phyloP scores from a whole-genome alignment of 345 rosid species.

The Camelina neglecta region DNA sequence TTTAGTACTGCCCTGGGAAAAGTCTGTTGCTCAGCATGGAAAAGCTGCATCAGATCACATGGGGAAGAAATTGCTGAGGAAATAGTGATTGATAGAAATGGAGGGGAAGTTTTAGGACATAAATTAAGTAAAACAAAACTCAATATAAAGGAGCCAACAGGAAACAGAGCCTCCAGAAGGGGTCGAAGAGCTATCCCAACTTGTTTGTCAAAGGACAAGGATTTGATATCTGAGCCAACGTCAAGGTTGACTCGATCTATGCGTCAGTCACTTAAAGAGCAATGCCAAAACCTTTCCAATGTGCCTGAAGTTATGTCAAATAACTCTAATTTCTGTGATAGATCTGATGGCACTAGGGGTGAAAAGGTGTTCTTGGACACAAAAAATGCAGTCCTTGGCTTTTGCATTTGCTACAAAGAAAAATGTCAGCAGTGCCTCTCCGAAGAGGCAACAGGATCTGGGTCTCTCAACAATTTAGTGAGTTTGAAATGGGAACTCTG shows the following conservation, averaged over 20 bases:
- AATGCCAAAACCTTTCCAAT: slow-evolving; percentile 45
- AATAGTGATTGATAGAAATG: slow-evolving; percentile 21
- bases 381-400: slow-evolving; percentile 40
- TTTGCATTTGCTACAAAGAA: slow-evolving; percentile 65
- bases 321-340: slow-evolving; percentile 33
- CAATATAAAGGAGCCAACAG: slow-evolving; percentile 40
- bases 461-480: slow-evolving; percentile 51
- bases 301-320: slow-evolving; percentile 41
- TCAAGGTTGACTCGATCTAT: slow-evolving; percentile 81
- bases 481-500: slow-evolving; percentile 69
- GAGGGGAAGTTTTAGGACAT: slow-evolving; percentile 22
- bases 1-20: slow-evolving; percentile 67
- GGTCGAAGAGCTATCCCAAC: slow-evolving; percentile 51
- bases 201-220: slow-evolving; percentile 51
- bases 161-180: slow-evolving; percentile 51
- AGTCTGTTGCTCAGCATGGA: slow-evolving; percentile 64
- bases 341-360: slow-evolving; percentile 35
- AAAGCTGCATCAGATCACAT: slow-evolving; percentile 51
- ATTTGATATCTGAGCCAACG: slow-evolving; percentile 46
- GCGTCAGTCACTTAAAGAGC: slow-evolving; percentile 58
- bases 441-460: slow-evolving; percentile 54
- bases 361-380: slow-evolving; percentile 43
- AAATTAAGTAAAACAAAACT: slow-evolving; percentile 37
- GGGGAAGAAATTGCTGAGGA: slow-evolving; percentile 42
- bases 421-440: slow-evolving; percentile 66